These are phyloP conservation scores for Halophytophthora batemanensis DNA, from an alignment of 352 stramenopile species.

Conservation along the genomic window DNA sequence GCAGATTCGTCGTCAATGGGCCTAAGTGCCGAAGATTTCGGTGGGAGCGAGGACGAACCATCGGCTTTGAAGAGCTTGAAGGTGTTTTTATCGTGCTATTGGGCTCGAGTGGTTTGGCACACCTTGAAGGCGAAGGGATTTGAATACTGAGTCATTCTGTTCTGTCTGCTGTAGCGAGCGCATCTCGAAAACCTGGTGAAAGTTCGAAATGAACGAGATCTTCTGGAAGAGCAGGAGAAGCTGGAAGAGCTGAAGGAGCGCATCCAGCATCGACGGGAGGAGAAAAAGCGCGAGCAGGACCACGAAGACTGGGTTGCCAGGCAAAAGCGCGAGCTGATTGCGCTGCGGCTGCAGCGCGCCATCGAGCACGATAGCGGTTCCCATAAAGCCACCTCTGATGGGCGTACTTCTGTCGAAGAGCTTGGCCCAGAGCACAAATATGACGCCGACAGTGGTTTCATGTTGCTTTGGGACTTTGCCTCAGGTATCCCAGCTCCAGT, in stretches of 20 bases:
- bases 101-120: too few relatives aligned
- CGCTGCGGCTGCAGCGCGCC: slow-evolving; percentile 35
- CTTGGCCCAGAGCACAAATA: slow-evolving; percentile 12
- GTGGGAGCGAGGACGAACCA: slow-evolving; percentile 20
- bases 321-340: slow-evolving; percentile 52
- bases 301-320: slow-evolving; percentile 46
- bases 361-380: slow-evolving; percentile 22
- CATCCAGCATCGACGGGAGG: slow-evolving; percentile 34
- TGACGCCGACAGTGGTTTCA: slow-evolving; percentile 32
- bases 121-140: background rate
- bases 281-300: slow-evolving; percentile 43
- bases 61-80: slow-evolving; percentile 34
- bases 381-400: slow-evolving; percentile 6
- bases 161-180: slow-evolving; percentile 16
- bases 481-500: slow-evolving; percentile 19
- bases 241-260: slow-evolving; percentile 47
- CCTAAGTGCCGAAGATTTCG: background rate
- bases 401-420: slow-evolving; percentile 1
- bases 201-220: slow-evolving; percentile 48
- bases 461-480: slow-evolving; percentile 48
- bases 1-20: slow-evolving; percentile 2
- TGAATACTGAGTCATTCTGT: background rate
- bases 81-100: slow-evolving; percentile 19
- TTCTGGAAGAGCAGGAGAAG: slow-evolving; percentile 61
- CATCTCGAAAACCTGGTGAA: slow-evolving; percentile 44